Base-by-base conservation (phyloP, 768 basidiomycete species). In the Boletus reticuloceps region DNA sequence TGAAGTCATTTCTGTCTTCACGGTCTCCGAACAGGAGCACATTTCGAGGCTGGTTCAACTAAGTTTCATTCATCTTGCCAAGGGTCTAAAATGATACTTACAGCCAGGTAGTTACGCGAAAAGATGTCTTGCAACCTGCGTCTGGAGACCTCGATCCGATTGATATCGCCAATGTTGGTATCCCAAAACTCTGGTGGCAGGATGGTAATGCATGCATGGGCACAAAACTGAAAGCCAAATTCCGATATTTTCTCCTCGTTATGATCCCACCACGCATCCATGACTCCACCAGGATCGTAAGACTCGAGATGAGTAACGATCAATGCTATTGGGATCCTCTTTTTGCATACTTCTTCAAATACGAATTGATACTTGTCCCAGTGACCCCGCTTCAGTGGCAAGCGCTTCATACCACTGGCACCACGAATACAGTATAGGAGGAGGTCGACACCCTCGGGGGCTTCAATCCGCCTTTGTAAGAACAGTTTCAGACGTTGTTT, bases 141-240 rank as follows among this genome's bases (percentile, higher is more conserved):
- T 32, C 17, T 51, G 27, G 65, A 67, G 6, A 47, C 10, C 3
- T 60, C 54, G 5, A 46, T 36, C 25, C 52, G 63, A 27, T 27
- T 50, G 32, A 47, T 12, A 41, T 68, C 53, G 9, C 37, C 49
- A 29, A 29, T 29, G 20, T 37, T n/a, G 7, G 31, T 14, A 12
- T n/a, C 47, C 22, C 17, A 39, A 31, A 4, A 16, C 2, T 50
- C 54, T 22, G 16, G 46, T 14, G 57, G 44, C 14, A 68, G 36
- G 22, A 69, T 62, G 5, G 71, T 69, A 46, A 76, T 60, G 55
- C 77, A 78, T 7, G 73, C 77, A 27, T 72, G 67, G 5, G 65
- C 72, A 31, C 65, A 61, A 22, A 75, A 66, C 25, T 60, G 47
- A 56, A 79, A 75, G 8, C 64, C 64, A 32, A 72, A 54, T 17